Base-by-base conservation (phyloP, 441 rosid species). In the Pelargonium cotyledonis region DNA sequence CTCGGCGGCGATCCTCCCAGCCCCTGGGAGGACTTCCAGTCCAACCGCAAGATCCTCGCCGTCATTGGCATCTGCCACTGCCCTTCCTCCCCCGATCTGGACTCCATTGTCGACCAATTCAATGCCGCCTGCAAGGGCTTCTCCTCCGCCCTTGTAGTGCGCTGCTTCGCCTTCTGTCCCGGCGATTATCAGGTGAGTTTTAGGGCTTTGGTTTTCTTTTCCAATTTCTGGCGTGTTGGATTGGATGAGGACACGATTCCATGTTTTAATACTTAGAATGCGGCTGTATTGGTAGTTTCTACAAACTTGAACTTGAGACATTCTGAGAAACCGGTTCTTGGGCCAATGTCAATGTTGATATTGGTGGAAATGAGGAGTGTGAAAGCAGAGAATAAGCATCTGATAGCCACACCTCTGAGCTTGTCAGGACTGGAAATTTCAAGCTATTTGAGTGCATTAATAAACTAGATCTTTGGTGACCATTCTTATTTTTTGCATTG, bases 11-110 rank as follows among this genome's bases (percentile, higher is more conserved):
- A 87, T 9, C 97, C 96, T 15, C 91, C 99, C 4, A 85, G 90
- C 75, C 99, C 99, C 9, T 94, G 99, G 99, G 99, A 95, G 73
- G 96, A 95, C 79, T 95, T 95, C 77, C 99, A 91, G 80, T 85
- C 96, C 63, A 83, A 90, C 76, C 94, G 99, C 70, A 95, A 95
- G 86, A 85, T 86, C 77, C 94, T 89, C 67, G 91, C 96, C 62
- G 94, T 91, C 41, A 85, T 95, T 63, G 99, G 97, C 21, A 82
- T 95, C 65, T 89, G 88, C 69, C 99, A 95, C 75, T 92, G 97
- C 70, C 97, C 97, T 10, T 85, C 89, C 10, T 86, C 96, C 7
- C 99, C 96, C 4, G 91, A 92, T 82, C 96, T 95, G 60, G 84
- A 83, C 66, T 77, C 77, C 55, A 90, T 86, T 26, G 55, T 84